Conservation (phyloP, 2,329 filamentous ascomycete species). For the Ceratocystis huliohia region DNA sequence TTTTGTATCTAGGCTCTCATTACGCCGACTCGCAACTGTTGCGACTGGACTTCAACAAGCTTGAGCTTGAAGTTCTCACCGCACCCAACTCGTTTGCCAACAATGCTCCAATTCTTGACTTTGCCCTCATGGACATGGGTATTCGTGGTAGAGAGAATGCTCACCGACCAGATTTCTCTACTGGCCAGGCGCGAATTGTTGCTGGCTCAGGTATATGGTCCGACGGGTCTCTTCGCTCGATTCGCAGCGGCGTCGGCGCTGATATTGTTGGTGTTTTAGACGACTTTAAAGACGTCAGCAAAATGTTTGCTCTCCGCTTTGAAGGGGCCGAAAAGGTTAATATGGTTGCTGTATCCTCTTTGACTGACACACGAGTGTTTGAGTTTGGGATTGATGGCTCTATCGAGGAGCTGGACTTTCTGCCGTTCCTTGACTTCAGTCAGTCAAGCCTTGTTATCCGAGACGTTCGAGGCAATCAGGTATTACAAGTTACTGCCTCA, state of each 20-base stretch:
- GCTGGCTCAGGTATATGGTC: constrained; percentile 83
- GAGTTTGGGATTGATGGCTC: constrained; percentile 59
- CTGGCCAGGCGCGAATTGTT: constrained; percentile 84
- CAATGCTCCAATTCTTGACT: constrained; percentile 84
- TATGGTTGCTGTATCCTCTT: constrained; percentile 65
- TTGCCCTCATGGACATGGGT: constrained; percentile 91
- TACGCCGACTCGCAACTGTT: constrained; percentile 85
- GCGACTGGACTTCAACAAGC: constrained; percentile 35
- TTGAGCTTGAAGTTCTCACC: constrained; percentile 53
- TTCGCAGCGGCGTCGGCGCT: constrained; percentile 84
- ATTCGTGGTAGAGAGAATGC: constrained; percentile 56
- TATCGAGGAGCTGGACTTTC: constrained; percentile 74
- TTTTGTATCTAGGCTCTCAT: constrained; percentile 81
- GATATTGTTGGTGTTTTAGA: constrained; percentile 75
- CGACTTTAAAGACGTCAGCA: constrained; percentile 61
- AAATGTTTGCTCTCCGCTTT: constrained; percentile 56
- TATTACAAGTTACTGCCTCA: constrained; percentile 61
- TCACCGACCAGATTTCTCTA: constrained; percentile 66
- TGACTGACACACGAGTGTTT: constrained; percentile 75
- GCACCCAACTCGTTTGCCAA: constrained; percentile 51
- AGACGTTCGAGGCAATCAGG: constrained; percentile 49
- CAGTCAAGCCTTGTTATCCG: constrained; percentile 49
- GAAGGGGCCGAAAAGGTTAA: constrained; percentile 43
- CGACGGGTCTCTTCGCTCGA: constrained; percentile 77
- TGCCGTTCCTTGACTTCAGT: constrained; percentile 56